Evolutionary conservation across 345 rosid species (phyloP).

Genomic region (Eucalyptus regnans): DNA sequence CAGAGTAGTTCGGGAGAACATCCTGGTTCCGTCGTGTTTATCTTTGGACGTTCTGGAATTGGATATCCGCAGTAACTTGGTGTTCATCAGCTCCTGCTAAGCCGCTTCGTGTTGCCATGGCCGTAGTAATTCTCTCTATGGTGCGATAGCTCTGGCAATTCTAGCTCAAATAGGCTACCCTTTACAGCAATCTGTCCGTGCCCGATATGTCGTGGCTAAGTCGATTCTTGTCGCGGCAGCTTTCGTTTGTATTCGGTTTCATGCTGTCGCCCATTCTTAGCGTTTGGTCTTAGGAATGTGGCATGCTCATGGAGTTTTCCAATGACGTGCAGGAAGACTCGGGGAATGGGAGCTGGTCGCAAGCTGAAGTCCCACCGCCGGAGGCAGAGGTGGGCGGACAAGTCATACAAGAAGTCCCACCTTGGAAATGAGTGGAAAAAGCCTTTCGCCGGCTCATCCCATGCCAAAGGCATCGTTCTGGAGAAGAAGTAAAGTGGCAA

Average conservation of each 20-base stretch:
- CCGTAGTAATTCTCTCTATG: background rate
- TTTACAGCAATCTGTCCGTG: background rate
- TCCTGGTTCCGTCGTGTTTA: background rate
- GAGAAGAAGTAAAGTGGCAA: conserved; percentile 39
- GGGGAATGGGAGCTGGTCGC: conserved; percentile 71
- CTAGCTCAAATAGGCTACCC: background rate
- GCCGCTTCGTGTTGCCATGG: background rate
- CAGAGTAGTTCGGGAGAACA: background rate
- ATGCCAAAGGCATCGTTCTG: conserved; percentile 59
- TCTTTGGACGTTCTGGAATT: background rate
- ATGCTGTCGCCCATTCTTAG: background rate
- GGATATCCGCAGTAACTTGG: background rate
- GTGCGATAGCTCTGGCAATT: background rate
- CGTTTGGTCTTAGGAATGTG: background rate
- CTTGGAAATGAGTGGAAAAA: conserved; percentile 70
- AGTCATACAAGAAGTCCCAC: conserved; percentile 54
- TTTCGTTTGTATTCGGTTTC: background rate
- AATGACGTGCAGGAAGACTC: conserved; percentile 36
- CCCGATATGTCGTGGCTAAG: background rate
- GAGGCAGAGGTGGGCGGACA: conserved; percentile 66
- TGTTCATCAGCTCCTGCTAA: background rate
- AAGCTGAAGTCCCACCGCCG: conserved; percentile 43
- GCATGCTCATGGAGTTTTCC: background rate
- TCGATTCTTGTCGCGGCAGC: background rate
- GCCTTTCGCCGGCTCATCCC: conserved; percentile 67